A percentile compares a stretch with the other conserved stretches of the same genome.
Evolutionary conservation across 148 eudicot genomes (phyloP).

Genomic region (Talinum fruticosum): DNA sequence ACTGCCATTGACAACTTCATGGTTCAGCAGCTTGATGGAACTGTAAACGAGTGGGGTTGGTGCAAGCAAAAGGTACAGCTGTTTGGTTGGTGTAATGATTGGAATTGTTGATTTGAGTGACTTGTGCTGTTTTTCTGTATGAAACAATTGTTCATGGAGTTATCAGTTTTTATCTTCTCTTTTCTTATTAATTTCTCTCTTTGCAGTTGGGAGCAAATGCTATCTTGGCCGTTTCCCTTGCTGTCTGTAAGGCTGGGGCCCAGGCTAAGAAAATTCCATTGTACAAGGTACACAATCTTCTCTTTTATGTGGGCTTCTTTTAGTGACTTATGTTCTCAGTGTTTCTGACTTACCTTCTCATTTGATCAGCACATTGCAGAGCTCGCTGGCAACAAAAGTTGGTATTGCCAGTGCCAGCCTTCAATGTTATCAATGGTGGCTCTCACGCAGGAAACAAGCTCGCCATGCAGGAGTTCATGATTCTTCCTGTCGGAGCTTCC

Average conservation of each 20-base stretch:
- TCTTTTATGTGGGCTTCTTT: background rate
- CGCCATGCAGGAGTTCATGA: slow-evolving; percentile 99
- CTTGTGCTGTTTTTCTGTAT: background rate
- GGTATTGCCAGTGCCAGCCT: slow-evolving; percentile 97
- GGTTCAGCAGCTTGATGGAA: slow-evolving; percentile 97
- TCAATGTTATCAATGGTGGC: slow-evolving; percentile 99
- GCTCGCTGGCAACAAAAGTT: slow-evolving; percentile 86
- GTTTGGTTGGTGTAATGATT: background rate
- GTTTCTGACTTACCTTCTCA: slow-evolving; percentile 1
- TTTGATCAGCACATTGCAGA: slow-evolving; percentile 82
- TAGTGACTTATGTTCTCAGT: background rate
- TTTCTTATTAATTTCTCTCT: background rate
- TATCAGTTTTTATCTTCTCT: background rate
- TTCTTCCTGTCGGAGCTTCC: slow-evolving; percentile 87
- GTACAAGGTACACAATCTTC: slow-evolving; percentile 56
- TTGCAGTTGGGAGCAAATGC: slow-evolving; percentile 96
- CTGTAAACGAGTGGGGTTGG: slow-evolving; percentile 98
- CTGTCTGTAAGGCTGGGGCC: slow-evolving; percentile 97
- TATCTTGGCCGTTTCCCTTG: slow-evolving; percentile 94
- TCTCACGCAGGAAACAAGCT: slow-evolving; percentile 99
- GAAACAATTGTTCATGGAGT: background rate
- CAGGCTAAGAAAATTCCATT: slow-evolving; percentile 67
- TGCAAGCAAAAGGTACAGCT: slow-evolving; percentile 92
- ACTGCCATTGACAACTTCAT: slow-evolving; percentile 83
- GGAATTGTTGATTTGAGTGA: background rate